phyloP scores from a whole-genome alignment of 768 basidiomycete species.

The Lentinula aciculospora region DNA sequence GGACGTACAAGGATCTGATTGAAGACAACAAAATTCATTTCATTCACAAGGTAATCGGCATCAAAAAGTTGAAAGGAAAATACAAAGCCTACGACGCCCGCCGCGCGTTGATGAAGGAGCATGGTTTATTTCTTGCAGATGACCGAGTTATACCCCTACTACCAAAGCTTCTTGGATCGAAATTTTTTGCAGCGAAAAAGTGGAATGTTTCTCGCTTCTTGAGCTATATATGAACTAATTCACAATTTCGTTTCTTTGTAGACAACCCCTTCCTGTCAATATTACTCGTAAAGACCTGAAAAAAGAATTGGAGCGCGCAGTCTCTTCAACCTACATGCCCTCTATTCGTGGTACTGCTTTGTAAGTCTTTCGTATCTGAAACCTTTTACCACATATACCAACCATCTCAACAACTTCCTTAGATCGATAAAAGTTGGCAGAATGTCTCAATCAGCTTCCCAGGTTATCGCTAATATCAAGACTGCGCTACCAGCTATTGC shows the following conservation, averaged over 20 bases:
- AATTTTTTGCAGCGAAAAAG: conserved; percentile 97
- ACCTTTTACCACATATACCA: background rate
- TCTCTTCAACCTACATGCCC: conserved; percentile 94
- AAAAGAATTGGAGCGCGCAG: conserved; percentile 84
- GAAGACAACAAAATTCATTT: conserved; percentile 77
- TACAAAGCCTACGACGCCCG: conserved; percentile 83
- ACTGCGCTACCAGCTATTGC: conserved; percentile 73
- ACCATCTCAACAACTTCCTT: background rate
- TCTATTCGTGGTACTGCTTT: conserved; percentile 91
- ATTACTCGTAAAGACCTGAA: conserved; percentile 87
- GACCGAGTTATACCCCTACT: conserved; percentile 84
- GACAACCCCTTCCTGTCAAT: conserved; percentile 95
- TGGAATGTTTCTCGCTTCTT: no score
- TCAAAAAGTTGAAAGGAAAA: conserved; percentile 91
- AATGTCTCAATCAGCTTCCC: conserved; percentile 63
- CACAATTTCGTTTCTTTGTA: no score
- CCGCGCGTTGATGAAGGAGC: conserved; percentile 78
- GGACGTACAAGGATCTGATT: conserved; percentile 93
- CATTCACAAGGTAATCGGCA: conserved; percentile 85
- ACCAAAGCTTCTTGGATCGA: conserved; percentile 80
- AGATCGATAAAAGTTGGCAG: conserved; percentile 84
- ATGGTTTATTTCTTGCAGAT: conserved; percentile 91
- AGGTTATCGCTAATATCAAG: conserved; percentile 76
- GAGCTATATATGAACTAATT: no score
- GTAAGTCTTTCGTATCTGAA: conserved; percentile 41